Evolutionary conservation across 768 basidiomycete genomes (phyloP).

Genomic region (Trametes punicea): DNA sequence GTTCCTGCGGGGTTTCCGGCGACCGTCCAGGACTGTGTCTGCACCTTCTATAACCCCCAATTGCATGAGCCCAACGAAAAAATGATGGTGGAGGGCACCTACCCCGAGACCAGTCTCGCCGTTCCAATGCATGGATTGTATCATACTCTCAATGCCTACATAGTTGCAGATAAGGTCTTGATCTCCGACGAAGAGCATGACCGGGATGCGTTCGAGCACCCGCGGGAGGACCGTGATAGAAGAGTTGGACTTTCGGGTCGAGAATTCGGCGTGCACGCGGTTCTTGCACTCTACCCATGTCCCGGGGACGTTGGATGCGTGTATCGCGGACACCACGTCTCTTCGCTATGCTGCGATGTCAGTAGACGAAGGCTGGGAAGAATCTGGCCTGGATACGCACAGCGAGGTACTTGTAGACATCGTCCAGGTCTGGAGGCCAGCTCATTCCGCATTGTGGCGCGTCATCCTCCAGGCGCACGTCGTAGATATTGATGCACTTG

Average conservation of each 20-base stretch:
- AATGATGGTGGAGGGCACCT: no score
- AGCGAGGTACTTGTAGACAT: slow-evolving; percentile 73
- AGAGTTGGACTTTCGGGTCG: slow-evolving; percentile 53
- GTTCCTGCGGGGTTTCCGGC: slow-evolving; percentile 77
- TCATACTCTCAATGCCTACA: slow-evolving; percentile 83
- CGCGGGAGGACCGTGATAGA: slow-evolving; percentile 74
- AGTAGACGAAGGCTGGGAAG: neutral
- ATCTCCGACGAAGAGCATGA: slow-evolving; percentile 93
- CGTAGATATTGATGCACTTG: slow-evolving; percentile 93
- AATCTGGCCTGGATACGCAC: slow-evolving; percentile 45
- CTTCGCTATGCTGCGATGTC: slow-evolving; percentile 46
- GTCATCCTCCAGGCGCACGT: slow-evolving; percentile 85
- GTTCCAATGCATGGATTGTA: slow-evolving; percentile 82
- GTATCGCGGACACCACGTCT: slow-evolving; percentile 80
- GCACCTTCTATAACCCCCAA: slow-evolving; percentile 45
- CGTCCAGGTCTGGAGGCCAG: slow-evolving; percentile 87
- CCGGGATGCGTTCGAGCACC: slow-evolving; percentile 73
- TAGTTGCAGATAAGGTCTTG: slow-evolving; percentile 98
- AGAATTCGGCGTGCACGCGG: slow-evolving; percentile 62
- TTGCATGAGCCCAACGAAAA: neutral
- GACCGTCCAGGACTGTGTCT: slow-evolving; percentile 74
- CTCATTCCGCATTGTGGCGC: slow-evolving; percentile 93
- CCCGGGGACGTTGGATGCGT: slow-evolving; percentile 72
- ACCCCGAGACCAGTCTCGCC: slow-evolving; percentile 84
- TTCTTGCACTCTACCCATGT: slow-evolving; percentile 87